A percentile compares a stretch with the other conserved stretches of the same genome.
Conservation (phyloP, 371 early-diverging fungal genomes). For the Syncephalastrum racemosum region DNA sequence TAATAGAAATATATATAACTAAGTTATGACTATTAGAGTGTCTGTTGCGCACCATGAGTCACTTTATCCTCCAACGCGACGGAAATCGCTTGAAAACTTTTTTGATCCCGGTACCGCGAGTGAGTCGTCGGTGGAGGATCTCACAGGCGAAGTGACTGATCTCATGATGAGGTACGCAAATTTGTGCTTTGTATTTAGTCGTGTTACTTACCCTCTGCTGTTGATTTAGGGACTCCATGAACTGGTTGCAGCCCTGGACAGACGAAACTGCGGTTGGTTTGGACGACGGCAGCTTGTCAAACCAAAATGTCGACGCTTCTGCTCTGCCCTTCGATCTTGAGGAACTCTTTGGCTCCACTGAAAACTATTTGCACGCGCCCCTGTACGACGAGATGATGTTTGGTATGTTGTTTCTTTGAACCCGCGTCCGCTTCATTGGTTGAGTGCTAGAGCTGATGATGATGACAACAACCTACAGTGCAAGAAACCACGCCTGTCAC, state of each 20-base stretch:
- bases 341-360: too few species aligned
- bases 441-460: neutral
- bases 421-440: neutral
- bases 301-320: too few species aligned
- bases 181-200: neutral
- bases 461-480: neutral
- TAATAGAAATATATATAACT: neutral
- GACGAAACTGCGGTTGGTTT: conserved; percentile 19
- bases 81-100: conserved; percentile 14
- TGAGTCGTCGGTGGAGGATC: conserved; percentile 40
- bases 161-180: conserved; percentile 38
- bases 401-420: too few species aligned
- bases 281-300: conserved; percentile 6
- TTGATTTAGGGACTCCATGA: conserved; percentile 13
- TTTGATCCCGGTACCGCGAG: conserved; percentile 24
- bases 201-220: conserved; percentile 5
- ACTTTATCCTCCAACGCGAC: conserved; percentile 11
- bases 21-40: conserved; percentile 4
- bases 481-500: conserved; percentile 3
- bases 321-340: too few species aligned
- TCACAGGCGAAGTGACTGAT: conserved; percentile 47
- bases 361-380: conserved; percentile 8
- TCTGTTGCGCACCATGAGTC: conserved; percentile 19
- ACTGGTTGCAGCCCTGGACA: conserved; percentile 39
- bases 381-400: conserved; percentile 49